phyloP scores from a whole-genome alignment of 2,329 filamentous ascomycete species.

The Penicillium janthinellum region DNA sequence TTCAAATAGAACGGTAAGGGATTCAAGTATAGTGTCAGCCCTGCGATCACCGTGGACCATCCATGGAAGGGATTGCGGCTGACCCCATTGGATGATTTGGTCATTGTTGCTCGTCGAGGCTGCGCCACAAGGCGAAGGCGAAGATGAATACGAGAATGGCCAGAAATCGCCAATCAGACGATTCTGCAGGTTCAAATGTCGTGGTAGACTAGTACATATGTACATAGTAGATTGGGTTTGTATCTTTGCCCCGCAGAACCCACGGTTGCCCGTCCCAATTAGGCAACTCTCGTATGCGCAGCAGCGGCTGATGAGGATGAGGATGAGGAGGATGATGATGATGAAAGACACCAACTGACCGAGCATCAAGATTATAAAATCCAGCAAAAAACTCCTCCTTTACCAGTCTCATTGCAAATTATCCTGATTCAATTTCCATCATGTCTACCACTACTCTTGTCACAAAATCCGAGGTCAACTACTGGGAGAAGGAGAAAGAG shows the following conservation, averaged over 20 bases:
- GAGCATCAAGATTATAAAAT: not conserved
- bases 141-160: not conserved
- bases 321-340: not conserved
- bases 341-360: not conserved
- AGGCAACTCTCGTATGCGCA: constrained; percentile 25
- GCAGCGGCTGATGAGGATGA: not conserved
- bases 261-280: constrained; percentile 8
- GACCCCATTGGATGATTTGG: not conserved
- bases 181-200: too few relatives aligned
- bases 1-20: too few relatives aligned
- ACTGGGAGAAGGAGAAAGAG: constrained; percentile 17
- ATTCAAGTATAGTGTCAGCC: not conserved
- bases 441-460: constrained; percentile 9
- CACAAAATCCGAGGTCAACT: constrained; percentile 1
- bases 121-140: not conserved
- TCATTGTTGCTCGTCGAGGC: not conserved
- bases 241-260: not conserved
- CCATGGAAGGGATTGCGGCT: not conserved
- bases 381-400: too few relatives aligned
- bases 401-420: not conserved
- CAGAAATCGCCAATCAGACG: too few relatives aligned
- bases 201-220: too few relatives aligned
- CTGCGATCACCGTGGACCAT: not conserved
- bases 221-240: too few relatives aligned
- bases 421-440: not conserved